Evolutionary conservation across 805 yeast genomes (phyloP), one percentile per base, ranked within the genome.

Genomic region (Saturnispora kantuleensis): DNA sequence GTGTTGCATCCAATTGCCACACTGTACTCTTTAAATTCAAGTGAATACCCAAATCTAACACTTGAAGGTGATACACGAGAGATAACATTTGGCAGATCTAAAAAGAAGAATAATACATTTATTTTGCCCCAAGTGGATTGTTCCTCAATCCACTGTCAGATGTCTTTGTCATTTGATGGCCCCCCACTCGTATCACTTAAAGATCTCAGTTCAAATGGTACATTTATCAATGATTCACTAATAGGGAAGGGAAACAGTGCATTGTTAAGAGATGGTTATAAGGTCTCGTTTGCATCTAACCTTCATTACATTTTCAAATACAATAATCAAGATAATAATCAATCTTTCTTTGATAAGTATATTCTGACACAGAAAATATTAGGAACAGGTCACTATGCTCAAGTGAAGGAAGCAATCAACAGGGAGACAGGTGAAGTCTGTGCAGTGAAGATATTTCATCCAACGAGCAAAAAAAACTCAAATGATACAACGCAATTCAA

Each of bases 301-400:
- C 48, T 56, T 35, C 61, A 59, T 38, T 64, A 40, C 67, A 64
- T 58, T 45, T 52, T 50, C 41, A 59, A 48, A 33, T 60, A 56
- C 39, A 47, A 44, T 34, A 33, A 34, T 31, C 40, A 46, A 29
- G 15, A 39, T 13, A 36, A 48, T 38, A 48, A 59, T 18, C 10
- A 33, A 26, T 68, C 81, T 2, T 76, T 83, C 44, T 76, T 72
- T 49, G 84, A 80, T 54, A 71, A 73, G 46, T 76, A 74, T 52
- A 65, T 73, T 6, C 47, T 76, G 15, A 45, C 50, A 10, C 85
- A 84, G 0, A 69, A 67, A 45, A 76, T 79, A 50, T 61, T 84
- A 17, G 93, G 93, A 0, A 64, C 81, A 4, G 93, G 93, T 0
- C 90, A 84, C 60, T 84, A 84, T 55, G 90, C 93, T 0, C 77